A percentile compares a stretch with the other conserved stretches of the same genome.
Evolutionary conservation across 306 rosid genomes (phyloP).

Genomic region (Vigna trinervia): DNA sequence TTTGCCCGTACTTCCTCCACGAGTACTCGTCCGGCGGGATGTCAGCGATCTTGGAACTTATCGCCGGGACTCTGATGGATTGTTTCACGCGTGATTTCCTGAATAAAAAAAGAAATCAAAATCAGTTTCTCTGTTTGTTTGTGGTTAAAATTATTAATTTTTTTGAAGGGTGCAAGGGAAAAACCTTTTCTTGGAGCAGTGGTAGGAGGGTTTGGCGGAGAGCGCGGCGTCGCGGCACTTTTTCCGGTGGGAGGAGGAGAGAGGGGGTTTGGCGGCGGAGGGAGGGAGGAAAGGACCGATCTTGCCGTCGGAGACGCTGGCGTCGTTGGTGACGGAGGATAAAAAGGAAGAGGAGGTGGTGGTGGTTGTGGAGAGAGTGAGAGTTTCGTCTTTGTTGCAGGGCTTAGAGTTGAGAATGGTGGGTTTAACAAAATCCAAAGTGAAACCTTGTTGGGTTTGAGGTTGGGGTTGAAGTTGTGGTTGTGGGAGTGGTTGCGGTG

Average conservation of each 20-base stretch:
- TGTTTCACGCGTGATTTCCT: constrained; percentile 68
- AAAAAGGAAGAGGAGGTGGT: constrained; percentile 66
- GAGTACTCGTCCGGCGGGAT: constrained; percentile 76
- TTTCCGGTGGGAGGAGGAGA: constrained; percentile 56
- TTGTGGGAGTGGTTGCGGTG: neutral
- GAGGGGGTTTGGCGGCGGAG: constrained; percentile 69
- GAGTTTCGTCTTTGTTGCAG: constrained; percentile 43
- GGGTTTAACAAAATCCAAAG: constrained; percentile 44
- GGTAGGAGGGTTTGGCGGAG: constrained; percentile 58
- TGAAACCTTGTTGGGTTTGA: neutral
- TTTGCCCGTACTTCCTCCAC: constrained; percentile 89
- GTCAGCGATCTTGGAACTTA: constrained; percentile 72
- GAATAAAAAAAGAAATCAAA: neutral
- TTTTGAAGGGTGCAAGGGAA: neutral
- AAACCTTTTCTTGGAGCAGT: constrained; percentile 82
- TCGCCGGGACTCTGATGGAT: constrained; percentile 68
- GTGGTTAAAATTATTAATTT: neutral
- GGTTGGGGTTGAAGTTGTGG: neutral
- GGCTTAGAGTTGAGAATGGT: constrained; percentile 13
- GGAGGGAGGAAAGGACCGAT: constrained; percentile 46
- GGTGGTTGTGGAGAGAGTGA: constrained; percentile 53
- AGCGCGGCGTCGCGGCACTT: constrained; percentile 55
- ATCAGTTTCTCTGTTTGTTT: neutral
- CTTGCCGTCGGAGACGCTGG: constrained; percentile 76
- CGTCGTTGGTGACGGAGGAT: constrained; percentile 77